Evolutionary conservation across 108 stramenopile species (phyloP), one percentile per base, ranked within the genome.

Genomic region (Skeletonema marinoi): DNA sequence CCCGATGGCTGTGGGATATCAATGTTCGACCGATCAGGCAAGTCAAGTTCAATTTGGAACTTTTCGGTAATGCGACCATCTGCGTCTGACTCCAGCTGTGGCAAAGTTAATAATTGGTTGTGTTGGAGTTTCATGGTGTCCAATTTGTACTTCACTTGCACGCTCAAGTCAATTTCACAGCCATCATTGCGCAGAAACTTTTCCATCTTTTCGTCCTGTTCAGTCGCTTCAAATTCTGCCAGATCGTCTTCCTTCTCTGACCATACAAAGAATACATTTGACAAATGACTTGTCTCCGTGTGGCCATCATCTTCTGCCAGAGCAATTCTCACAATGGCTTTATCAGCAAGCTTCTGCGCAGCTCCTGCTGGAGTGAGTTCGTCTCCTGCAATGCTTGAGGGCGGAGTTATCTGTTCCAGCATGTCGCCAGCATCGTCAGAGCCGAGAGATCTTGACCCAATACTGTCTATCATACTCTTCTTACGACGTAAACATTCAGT

Each of bases 31-130:
- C 21, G 54, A 21, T 68, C 68, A 48, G 54, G 17, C 36, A 61
- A 70, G 5, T 64, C 36, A 41, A 77, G 48, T 48, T 70, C 48
- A 21, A 69, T 50, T 41, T 70, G 16, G 44, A 77, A 59, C 12
- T 65, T 69, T 29, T 62, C 32, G 4, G 58, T 51, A 14, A 77
- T 70, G 17, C 42, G 51, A 36, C 77, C 77, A 64, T 77, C 63
- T 5, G 58, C 48, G 8, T 70, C 64, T 10, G 62, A 56, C 54
- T 56, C 54, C 3, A 56, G 25, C 19, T 56, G 54, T 25, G 54
- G 54, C 54, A 56, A 10, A 56, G 54, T 56, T 8, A 56, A 56
- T 25, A 56, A 56, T 29, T 56, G 19, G 8, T 56, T 56, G 54
- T 25, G 9, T 56, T 56, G 19, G 25, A 29, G 54, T 25, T 56